Evolutionary conservation across 2,329 filamentous ascomycete species (phyloP), one percentile per base, ranked within the genome.

Genomic region (Hortaea sp.): DNA sequence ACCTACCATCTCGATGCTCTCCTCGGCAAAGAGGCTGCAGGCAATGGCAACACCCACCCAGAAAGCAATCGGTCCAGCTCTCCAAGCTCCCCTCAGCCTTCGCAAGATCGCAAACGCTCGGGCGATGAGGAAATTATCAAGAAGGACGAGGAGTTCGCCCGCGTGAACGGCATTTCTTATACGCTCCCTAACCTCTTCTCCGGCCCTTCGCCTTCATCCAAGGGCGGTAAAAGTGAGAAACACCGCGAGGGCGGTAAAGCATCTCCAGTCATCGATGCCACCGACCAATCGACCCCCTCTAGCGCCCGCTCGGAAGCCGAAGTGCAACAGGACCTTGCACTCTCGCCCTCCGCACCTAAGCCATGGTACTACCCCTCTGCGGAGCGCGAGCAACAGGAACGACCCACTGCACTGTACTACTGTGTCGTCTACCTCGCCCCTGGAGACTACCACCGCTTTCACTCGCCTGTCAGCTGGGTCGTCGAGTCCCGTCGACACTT

Each of bases 381-480:
- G 50, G 29, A 61, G 58, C 20, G 20, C 4, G 48, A 51, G 6
- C 56, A 60, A 10, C 51, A 63, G 13, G 65, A 66, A 42, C 63
- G 57, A 10, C 70, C 69, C 3, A 87, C 83, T 5, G 79, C 83
- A 7, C 77, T 98, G 6, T 95, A 94, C 72, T 98, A 97, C 67
- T 85, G 76, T 50, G 94, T 98, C 52, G 81, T 98, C 61, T 98
- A 98, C 69, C 80, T 98, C 39, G 92, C 94, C 0, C 92, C 92
- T 0, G 92, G 92, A 42, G 94, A 98, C 70, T 98, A 98, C 70
- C 92, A 98, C 70, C 86, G 90, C 53, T 98, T 97, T 73, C 94
- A 98, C 71, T 94, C 87, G 1, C 92, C 92, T 0, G 83, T 88
- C 1, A 85, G 87, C 57, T 98, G 92, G 92, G 88, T 98, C 11